Base-by-base conservation (phyloP, 2,329 filamentous ascomycete genomes). In the Penicillium sp. region DNA sequence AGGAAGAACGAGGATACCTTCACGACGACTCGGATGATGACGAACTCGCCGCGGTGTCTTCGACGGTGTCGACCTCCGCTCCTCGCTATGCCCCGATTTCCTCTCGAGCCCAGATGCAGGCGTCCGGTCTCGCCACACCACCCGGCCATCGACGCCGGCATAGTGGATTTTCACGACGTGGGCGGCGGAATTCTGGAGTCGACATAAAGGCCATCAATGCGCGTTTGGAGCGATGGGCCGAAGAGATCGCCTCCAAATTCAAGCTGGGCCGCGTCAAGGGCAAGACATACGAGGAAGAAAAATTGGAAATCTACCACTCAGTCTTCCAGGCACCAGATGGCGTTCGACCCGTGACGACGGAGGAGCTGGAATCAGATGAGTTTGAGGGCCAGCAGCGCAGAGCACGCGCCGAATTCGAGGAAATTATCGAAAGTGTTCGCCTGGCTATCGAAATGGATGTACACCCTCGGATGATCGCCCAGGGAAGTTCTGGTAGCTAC, bases 201-300 rank as follows among this genome's bases (percentile, higher is more conserved):
- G 94, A 99, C 69, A 90, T 99, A 70, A 97, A 97, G 73, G 94
- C 94, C 56, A 97, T 99, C 76, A 99, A 99, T 74, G 92, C 93
- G 55, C 84, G 94, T 21, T 79, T 99, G 23, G 94, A 99, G 76
- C 84, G 90, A 71, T 99, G 94, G 94, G 94, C 94, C 14, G 94
- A 97, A 66, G 94, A 99, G 77, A 97, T 99, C 68, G 92, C 94
- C 26, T 90, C 91, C 64, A 94, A 95, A 67, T 97, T 99, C 83
- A 97, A 96, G 79, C 90, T 92, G 61, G 81, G 84, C 64, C 87
- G 87, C 66, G 86, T 88, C 50, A 91, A 87, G 71, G 89, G 88
- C 46, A 88, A 86, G 67, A 84, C 83, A 7, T 77, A 87, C 40
- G 90, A 95, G 62, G 91, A 95, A 64, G 91, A 96, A 72, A 87